These are phyloP conservation scores for Protomyces pachydermus DNA, from an alignment of 1,139 yeast species.

Conservation along the genomic window DNA sequence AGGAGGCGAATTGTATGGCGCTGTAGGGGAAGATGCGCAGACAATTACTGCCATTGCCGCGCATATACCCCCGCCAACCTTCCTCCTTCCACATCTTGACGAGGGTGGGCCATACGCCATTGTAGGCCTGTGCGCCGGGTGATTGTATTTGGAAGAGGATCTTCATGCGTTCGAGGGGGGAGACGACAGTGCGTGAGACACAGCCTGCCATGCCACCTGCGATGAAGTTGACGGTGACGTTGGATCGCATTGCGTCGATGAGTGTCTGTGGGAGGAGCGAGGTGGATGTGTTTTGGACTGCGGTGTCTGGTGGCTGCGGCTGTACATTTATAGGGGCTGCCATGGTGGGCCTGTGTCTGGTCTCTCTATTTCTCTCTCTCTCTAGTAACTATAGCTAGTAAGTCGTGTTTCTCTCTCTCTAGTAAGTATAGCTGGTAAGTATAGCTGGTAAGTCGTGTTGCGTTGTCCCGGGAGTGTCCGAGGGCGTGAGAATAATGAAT, in stretches of 20 bases:
- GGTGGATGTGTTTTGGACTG: neutral
- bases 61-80: constrained; percentile 78
- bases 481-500: neutral
- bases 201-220: constrained; percentile 90
- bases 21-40: constrained; percentile 86
- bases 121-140: constrained; percentile 53
- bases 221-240: constrained; percentile 41
- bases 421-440: neutral
- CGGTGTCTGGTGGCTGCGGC: neutral
- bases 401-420: too few relatives aligned
- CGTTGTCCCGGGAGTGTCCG: neutral
- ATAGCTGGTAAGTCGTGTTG: too few relatives aligned
- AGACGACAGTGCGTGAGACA: constrained; percentile 82
- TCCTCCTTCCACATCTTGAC: constrained; percentile 78
- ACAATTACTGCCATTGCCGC: constrained; percentile 90
- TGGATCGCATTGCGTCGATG: neutral
- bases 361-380: neutral
- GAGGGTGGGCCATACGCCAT: constrained; percentile 72
- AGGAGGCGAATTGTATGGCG: constrained; percentile 89
- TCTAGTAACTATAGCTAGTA: too few relatives aligned
- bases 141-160: constrained; percentile 87
- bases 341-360: neutral
- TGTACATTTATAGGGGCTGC: neutral
- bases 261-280: neutral
- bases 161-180: constrained; percentile 93